Evolutionary conservation across 2,329 filamentous ascomycete species (phyloP).

Genomic region (Zymoseptoria crescenta): DNA sequence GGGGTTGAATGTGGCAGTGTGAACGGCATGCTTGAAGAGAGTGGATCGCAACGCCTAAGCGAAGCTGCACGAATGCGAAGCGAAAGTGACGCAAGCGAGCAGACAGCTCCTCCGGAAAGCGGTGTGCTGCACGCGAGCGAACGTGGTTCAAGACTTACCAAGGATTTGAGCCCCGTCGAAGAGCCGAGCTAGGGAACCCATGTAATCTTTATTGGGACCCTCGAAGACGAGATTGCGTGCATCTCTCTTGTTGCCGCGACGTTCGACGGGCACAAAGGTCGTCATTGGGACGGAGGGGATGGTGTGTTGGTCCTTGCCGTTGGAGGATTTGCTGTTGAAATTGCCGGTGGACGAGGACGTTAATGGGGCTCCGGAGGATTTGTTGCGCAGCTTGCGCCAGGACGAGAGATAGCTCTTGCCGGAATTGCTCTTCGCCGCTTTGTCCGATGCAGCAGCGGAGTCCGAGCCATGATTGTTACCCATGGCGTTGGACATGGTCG

Average conservation of each 20-base stretch:
- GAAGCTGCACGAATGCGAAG: neutral
- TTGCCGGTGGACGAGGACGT: conserved; percentile 10
- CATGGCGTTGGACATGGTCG: conserved; percentile 13
- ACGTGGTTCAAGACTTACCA: conserved; percentile 51
- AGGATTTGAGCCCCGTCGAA: conserved; percentile 91
- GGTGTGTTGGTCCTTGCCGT: conserved; percentile 53
- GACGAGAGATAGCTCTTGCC: conserved; percentile 73
- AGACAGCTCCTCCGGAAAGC: conserved; percentile 6
- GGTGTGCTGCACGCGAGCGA: conserved; percentile 1
- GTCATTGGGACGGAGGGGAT: conserved; percentile 52
- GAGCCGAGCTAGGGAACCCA: conserved; percentile 78
- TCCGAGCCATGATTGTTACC: conserved; percentile 13
- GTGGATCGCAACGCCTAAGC: neutral
- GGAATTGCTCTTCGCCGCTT: conserved; percentile 46
- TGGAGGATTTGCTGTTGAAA: conserved; percentile 15
- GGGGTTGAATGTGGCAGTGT: neutral
- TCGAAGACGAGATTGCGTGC: conserved; percentile 61
- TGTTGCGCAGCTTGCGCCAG: conserved; percentile 83
- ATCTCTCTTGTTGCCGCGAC: conserved; percentile 40
- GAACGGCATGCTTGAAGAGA: neutral
- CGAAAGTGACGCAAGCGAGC: conserved; percentile 4
- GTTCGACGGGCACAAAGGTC: conserved; percentile 60
- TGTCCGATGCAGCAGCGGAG: conserved; percentile 31
- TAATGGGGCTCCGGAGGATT: conserved; percentile 61
- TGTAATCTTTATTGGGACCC: conserved; percentile 83